These are phyloP conservation scores for Nematodospora valgi DNA, from an alignment of 805 yeast species.

Conservation along the genomic window DNA sequence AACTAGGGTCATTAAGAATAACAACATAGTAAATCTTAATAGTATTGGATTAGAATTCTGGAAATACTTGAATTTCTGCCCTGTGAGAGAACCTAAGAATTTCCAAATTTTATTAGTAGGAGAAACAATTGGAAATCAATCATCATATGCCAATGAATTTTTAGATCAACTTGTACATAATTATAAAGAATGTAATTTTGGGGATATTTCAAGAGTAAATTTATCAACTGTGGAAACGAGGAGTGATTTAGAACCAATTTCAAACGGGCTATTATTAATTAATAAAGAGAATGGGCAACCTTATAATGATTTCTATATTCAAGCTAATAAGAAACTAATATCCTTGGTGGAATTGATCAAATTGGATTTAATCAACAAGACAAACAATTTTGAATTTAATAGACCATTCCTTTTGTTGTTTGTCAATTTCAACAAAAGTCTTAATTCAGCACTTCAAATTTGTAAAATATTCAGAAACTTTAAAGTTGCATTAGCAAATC, in stretches of 20 bases:
- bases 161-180: constrained; percentile 38
- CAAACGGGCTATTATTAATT: constrained; percentile 24
- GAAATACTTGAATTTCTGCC: constrained; percentile 57
- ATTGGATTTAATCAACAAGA: constrained; percentile 36
- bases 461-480: constrained; percentile 48
- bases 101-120: constrained; percentile 50
- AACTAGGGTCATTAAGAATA: constrained; percentile 31
- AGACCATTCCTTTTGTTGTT: constrained; percentile 52
- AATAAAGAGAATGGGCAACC: constrained; percentile 18
- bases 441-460: constrained; percentile 46
- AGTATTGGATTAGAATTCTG: constrained; percentile 48
- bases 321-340: constrained; percentile 26
- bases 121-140: constrained; percentile 20
- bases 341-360: constrained; percentile 35
- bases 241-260: constrained; percentile 26
- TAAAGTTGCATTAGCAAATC: constrained; percentile 30
- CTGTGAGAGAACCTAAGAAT: constrained; percentile 47
- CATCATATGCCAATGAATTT: constrained; percentile 32
- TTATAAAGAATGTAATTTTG: constrained; percentile 50
- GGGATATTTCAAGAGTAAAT: constrained; percentile 34
- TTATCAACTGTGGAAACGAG: constrained; percentile 25
- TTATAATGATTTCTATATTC: constrained; percentile 27
- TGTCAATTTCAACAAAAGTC: constrained; percentile 39
- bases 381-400: constrained; percentile 40
- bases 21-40: constrained; percentile 43